Percentiles rank a stretch among this genome's conserved stretches.
Conservation (phyloP, 306 rosid species). For the Prunus padus region DNA sequence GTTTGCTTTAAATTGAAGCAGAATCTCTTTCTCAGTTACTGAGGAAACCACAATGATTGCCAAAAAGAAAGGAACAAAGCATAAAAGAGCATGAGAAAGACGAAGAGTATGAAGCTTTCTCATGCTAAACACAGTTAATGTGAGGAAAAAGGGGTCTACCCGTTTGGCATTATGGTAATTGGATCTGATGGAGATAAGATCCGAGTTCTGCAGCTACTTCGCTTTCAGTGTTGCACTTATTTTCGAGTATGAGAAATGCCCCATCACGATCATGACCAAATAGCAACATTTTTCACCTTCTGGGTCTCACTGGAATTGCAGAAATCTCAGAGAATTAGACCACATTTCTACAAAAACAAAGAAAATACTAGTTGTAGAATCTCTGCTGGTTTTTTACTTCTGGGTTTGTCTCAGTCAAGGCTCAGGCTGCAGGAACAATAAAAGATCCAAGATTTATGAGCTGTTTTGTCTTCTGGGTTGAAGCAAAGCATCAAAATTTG, state of each 20-base stretch:
- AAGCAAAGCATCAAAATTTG: conserved; percentile 35
- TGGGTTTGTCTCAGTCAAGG: conserved; percentile 24
- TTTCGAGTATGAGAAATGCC: conserved; percentile 29
- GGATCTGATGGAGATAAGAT: conserved; percentile 34
- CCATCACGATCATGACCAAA: conserved; percentile 36
- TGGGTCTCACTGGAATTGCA: conserved; percentile 31
- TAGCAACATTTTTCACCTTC: conserved; percentile 33
- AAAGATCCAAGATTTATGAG: conserved; percentile 37
- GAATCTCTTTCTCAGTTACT: conserved; percentile 67
- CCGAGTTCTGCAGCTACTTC: conserved; percentile 36
- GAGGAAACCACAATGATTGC: conserved; percentile 40
- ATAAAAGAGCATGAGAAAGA: conserved; percentile 76
- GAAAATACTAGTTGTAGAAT: conserved; percentile 29
- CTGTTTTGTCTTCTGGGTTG: conserved; percentile 19
- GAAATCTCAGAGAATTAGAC: conserved; percentile 18
- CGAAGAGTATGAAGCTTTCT: conserved; percentile 53
- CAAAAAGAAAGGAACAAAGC: conserved; percentile 43
- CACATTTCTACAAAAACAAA: conserved; percentile 28
- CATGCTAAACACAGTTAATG: conserved; percentile 56
- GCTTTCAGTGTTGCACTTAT: conserved; percentile 15
- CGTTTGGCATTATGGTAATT: conserved; percentile 59
- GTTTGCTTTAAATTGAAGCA: conserved; percentile 84
- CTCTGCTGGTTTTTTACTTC: conserved; percentile 7
- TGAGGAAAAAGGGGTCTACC: conserved; percentile 39
- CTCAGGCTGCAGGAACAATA: conserved; percentile 5